These are phyloP conservation scores for Xylaria sp. DNA, from an alignment of 2,329 filamentous ascomycete species.

Conservation along the genomic window DNA sequence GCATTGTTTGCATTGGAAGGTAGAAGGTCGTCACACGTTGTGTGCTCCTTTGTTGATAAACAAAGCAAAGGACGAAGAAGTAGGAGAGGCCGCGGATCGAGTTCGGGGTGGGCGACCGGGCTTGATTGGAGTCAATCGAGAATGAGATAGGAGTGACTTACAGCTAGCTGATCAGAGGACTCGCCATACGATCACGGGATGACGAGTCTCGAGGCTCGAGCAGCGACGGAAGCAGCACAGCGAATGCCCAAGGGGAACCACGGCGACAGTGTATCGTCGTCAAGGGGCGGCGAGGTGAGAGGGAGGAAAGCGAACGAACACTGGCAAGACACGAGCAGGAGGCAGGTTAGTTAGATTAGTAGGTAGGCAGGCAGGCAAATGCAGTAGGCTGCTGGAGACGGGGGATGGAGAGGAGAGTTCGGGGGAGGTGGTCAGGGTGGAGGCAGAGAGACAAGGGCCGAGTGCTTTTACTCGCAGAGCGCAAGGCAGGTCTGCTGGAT, in stretches of 20 bases:
- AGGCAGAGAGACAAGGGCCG: conserved; percentile 15
- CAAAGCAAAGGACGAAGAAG: conserved; percentile 27
- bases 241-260: neutral
- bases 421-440: conserved; percentile 29
- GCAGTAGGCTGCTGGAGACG: conserved; percentile 32
- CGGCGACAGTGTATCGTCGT: conserved; percentile 20
- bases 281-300: conserved; percentile 25
- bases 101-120: conserved; percentile 24
- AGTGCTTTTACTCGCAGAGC: conserved; percentile 3
- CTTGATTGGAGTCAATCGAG: conserved; percentile 27
- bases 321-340: conserved; percentile 28
- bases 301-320: conserved; percentile 35
- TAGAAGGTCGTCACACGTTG: conserved; percentile 6
- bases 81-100: conserved; percentile 15
- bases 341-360: conserved; percentile 1
- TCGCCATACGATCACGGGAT: conserved; percentile 38
- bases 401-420: conserved; percentile 38
- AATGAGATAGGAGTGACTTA: conserved; percentile 32
- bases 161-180: conserved; percentile 30
- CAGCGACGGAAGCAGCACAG: conserved; percentile 15
- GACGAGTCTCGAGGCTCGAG: conserved; percentile 40
- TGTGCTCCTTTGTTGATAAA: conserved; percentile 29
- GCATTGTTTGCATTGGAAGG: conserved; percentile 25
- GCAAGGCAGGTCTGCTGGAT: conserved; percentile 10
- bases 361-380: conserved; percentile 17